These are phyloP conservation scores for Alternaria solani DNA, from an alignment of 2,329 filamentous ascomycete genomes.

Conservation along the genomic window DNA sequence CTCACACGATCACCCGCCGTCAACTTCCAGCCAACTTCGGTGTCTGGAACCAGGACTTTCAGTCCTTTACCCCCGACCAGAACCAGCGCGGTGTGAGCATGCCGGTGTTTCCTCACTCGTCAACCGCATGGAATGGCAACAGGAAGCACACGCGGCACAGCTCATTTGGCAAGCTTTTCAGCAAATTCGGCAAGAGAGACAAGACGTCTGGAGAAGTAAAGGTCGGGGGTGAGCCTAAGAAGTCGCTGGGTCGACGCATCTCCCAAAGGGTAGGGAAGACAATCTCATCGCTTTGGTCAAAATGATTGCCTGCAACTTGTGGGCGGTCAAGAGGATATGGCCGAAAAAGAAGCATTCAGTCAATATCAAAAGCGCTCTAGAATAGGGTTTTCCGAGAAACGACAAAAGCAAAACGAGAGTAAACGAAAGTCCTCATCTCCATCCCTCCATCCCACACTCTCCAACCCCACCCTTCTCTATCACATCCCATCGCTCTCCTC, in stretches of 20 bases:
- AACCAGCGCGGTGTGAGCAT: background rate
- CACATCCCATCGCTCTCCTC: rapidly evolving
- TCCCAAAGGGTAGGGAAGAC: background rate
- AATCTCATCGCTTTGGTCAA: background rate
- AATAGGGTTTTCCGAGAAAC: background rate
- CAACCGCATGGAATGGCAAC: rapidly evolving
- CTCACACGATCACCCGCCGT: background rate
- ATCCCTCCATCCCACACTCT: background rate
- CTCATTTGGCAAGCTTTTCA: background rate
- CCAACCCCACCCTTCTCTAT: too few species aligned
- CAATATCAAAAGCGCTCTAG: background rate
- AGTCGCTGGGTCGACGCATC: background rate
- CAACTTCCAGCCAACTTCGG: background rate
- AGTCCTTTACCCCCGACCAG: background rate
- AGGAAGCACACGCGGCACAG: background rate
- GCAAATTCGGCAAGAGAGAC: background rate
- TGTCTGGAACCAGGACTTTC: background rate
- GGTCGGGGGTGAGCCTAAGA: too few species aligned
- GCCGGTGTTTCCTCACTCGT: background rate
- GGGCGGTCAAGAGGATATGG: too few species aligned
- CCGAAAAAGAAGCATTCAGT: background rate
- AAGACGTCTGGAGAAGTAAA: rapidly evolving
- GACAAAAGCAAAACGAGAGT: background rate
- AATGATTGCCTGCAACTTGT: background rate
- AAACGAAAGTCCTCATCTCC: background rate